Evolutionary conservation across 345 rosid species (phyloP).

Genomic region (Melaleuca quinquenervia): DNA sequence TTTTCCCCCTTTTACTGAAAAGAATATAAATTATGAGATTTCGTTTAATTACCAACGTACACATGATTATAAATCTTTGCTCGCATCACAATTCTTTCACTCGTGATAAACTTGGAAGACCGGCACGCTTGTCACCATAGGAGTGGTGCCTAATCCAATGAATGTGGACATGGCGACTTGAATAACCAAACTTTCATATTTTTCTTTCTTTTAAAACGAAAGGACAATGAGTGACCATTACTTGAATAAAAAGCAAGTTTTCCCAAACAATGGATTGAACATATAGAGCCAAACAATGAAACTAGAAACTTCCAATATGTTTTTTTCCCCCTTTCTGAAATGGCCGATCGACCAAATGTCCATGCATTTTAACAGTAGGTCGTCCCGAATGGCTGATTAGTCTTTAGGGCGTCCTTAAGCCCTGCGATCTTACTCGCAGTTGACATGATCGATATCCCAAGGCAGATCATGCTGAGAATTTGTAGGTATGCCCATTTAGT

Average conservation of each 20-base stretch:
- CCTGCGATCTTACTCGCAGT: constrained; percentile 36
- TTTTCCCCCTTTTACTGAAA: neutral
- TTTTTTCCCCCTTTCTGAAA: neutral
- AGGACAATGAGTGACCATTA: neutral
- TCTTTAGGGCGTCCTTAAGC: constrained; percentile 23
- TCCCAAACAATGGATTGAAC: neutral
- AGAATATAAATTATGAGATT: neutral
- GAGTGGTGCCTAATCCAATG: neutral
- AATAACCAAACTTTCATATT: neutral
- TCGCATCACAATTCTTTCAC: neutral
- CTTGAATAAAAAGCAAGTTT: neutral
- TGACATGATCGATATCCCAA: constrained; percentile 24
- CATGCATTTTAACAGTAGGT: constrained; percentile 3
- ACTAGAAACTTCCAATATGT: neutral
- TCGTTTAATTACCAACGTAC: neutral
- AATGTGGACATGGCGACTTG: neutral
- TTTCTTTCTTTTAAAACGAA: neutral
- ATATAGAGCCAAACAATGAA: neutral
- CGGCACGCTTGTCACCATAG: neutral
- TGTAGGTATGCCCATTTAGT: constrained; percentile 42
- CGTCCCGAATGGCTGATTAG: constrained; percentile 27
- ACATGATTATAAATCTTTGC: fast-evolving
- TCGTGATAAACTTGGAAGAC: neutral
- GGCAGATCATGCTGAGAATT: constrained; percentile 30
- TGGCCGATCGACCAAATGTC: neutral